Conservation (phyloP, 192 early-diverging fungal genomes). For the Spizellomyces punctatus region DNA sequence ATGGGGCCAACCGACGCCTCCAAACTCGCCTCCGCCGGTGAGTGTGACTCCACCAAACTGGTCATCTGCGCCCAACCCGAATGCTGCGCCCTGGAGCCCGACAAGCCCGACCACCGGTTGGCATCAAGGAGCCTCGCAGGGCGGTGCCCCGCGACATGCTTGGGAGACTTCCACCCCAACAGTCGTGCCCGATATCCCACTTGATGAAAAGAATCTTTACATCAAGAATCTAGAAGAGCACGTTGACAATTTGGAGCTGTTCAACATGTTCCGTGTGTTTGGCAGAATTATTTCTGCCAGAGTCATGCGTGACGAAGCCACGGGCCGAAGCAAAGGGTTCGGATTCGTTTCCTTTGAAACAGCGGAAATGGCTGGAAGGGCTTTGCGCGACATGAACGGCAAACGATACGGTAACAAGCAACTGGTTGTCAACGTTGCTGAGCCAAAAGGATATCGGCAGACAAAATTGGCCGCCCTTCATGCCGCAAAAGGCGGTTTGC, state of each 20-base stretch:
- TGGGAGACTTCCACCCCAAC: conserved; percentile 6
- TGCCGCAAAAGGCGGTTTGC: conserved; percentile 12
- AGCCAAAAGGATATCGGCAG: conserved; percentile 52
- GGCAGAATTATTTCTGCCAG: conserved; percentile 48
- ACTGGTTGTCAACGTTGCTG: conserved; percentile 55
- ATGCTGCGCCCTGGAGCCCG: conserved; percentile 12
- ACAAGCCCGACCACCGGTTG: background rate
- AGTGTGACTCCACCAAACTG: background rate
- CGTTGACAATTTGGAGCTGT: conserved; percentile 48
- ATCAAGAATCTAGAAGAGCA: conserved; percentile 53
- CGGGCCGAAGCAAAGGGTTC: conserved; percentile 50
- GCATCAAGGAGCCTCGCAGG: background rate
- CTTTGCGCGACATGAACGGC: conserved; percentile 49
- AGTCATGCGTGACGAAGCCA: conserved; percentile 55
- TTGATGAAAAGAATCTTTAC: conserved; percentile 53
- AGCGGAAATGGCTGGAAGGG: conserved; percentile 37
- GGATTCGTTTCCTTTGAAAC: conserved; percentile 50
- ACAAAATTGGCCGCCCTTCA: conserved; percentile 43
- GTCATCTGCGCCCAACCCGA: conserved; percentile 14
- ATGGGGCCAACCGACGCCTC: conserved; percentile 26
- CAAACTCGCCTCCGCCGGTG: conserved; percentile 7
- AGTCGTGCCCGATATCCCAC: background rate
- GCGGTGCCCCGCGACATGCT: background rate
- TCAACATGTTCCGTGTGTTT: conserved; percentile 44
- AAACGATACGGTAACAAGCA: conserved; percentile 28